phyloP scores from a whole-genome alignment of 352 stramenopile genomes.

The Aphanomyces euteiches region DNA sequence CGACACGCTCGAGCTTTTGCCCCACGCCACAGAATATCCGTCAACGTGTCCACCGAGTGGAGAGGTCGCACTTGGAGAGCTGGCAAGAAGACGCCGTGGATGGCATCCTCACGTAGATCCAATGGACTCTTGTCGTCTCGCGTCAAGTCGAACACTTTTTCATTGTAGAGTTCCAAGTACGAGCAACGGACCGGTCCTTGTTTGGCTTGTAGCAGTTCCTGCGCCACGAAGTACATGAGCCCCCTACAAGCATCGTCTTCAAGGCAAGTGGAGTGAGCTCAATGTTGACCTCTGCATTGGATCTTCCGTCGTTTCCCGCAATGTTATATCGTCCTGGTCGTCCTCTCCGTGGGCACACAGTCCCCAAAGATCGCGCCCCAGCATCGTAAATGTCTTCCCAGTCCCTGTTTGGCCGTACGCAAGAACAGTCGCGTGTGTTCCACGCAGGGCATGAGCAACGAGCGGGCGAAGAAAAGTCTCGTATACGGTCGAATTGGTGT shows the following conservation, averaged over 20 bases:
- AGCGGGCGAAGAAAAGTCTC: constrained; percentile 23
- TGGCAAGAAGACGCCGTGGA: constrained; percentile 49
- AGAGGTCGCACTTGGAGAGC: constrained; percentile 37
- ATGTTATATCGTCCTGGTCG: not conserved
- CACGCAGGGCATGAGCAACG: constrained; percentile 16
- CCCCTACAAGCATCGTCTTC: not conserved
- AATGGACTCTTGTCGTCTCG: constrained; percentile 36
- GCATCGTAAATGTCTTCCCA: constrained; percentile 29
- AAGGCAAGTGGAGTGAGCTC: not conserved
- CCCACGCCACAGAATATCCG: constrained; percentile 43
- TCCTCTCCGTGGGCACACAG: constrained; percentile 16
- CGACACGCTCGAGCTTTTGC: constrained; percentile 44
- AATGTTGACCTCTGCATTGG: constrained; percentile 41
- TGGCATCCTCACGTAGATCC: constrained; percentile 45
- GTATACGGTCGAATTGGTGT: constrained; percentile 40
- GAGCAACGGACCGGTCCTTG: constrained; percentile 9
- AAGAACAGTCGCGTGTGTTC: constrained; percentile 26
- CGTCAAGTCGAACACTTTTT: constrained; percentile 54
- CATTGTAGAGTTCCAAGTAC: constrained; percentile 37
- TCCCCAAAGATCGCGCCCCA: constrained; percentile 26
- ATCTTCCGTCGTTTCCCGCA: constrained; percentile 19
- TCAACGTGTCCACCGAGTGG: not conserved
- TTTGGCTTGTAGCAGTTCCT: not conserved
- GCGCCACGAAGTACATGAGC: constrained; percentile 26
- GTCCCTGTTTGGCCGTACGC: constrained; percentile 29